Conservation (phyloP, 2,329 filamentous ascomycete species). For the Aspergillus pseudoglaucus region DNA sequence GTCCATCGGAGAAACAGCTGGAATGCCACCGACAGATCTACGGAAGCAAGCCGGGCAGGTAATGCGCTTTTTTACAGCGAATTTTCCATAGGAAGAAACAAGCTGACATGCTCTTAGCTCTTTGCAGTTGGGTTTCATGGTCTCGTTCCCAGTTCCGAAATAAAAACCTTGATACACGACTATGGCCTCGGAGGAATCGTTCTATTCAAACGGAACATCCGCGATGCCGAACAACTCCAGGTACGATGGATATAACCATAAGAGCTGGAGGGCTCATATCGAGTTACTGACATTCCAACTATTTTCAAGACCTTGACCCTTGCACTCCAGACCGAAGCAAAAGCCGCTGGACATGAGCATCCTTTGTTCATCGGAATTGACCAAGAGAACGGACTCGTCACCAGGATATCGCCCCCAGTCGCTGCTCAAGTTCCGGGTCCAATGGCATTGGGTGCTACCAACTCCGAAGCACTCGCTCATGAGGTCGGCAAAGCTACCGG, state of each 20-base stretch:
- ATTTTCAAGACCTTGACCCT: slow-evolving; percentile 20
- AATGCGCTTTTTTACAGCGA: slow-evolving; percentile 1
- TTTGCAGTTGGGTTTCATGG: slow-evolving; percentile 42
- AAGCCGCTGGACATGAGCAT: slow-evolving; percentile 31
- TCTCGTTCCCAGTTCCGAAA: slow-evolving; percentile 31
- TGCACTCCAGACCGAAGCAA: slow-evolving; percentile 36
- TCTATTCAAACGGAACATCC: slow-evolving; percentile 39
- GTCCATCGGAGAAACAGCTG: neutral
- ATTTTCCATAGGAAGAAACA: neutral
- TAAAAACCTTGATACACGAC: slow-evolving; percentile 37
- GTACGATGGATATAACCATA: slow-evolving; percentile 7
- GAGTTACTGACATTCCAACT: neutral
- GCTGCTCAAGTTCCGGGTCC: slow-evolving; percentile 37
- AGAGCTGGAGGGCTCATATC: neutral
- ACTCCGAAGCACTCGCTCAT: slow-evolving; percentile 28
- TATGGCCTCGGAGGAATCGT: slow-evolving; percentile 38
- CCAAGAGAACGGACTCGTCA: slow-evolving; percentile 42
- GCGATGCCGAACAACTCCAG: slow-evolving; percentile 33
- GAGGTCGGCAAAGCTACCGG: slow-evolving; percentile 34
- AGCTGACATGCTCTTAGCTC: slow-evolving; percentile 22
- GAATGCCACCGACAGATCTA: slow-evolving; percentile 18
- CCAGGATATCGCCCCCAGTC: slow-evolving; percentile 35
- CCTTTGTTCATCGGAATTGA: slow-evolving; percentile 41
- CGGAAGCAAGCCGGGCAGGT: slow-evolving; percentile 32
- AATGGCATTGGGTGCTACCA: slow-evolving; percentile 41